Evolutionary conservation across 345 rosid species (phyloP).

Genomic region (Lepidium didymum): DNA sequence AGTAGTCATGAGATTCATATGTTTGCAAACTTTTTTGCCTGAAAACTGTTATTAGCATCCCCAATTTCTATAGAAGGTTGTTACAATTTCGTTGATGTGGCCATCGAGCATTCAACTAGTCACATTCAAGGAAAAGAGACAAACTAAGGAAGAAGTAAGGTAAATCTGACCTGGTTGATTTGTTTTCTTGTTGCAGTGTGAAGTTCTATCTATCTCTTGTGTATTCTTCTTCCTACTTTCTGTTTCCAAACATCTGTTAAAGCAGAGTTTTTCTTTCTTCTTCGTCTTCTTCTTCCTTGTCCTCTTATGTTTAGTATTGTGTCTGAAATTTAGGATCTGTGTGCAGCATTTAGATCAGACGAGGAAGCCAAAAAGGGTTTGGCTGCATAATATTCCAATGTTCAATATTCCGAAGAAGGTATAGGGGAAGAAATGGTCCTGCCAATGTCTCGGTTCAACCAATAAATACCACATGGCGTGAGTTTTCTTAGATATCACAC

Average conservation of each 20-base stretch:
- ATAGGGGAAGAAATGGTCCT: conserved; percentile 8
- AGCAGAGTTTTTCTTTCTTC: background rate
- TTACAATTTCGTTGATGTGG: background rate
- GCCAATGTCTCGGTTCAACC: conserved; percentile 6
- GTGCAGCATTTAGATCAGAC: conserved; percentile 6
- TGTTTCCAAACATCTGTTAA: background rate
- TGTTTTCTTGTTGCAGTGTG: background rate
- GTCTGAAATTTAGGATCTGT: background rate
- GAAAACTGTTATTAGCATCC: background rate
- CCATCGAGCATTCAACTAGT: conserved; percentile 11
- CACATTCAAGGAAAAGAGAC: conserved; percentile 15
- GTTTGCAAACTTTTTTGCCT: background rate
- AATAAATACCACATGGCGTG: conserved; percentile 1
- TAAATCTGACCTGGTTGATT: conserved; percentile 14
- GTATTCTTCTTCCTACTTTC: background rate
- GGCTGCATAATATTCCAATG: conserved; percentile 8
- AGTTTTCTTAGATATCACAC: conserved; percentile 14
- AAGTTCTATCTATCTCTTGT: background rate
- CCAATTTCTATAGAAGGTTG: background rate
- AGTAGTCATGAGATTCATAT: background rate
- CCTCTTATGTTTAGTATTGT: background rate
- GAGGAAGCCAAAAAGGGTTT: conserved; percentile 24
- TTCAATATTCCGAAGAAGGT: background rate
- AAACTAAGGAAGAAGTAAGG: background rate
- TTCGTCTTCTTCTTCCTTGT: background rate